A percentile compares a stretch with the other conserved stretches of the same genome.
phyloP scores from a whole-genome alignment of 2,329 filamentous ascomycete genomes.

The Aspergillaceae sp. region DNA sequence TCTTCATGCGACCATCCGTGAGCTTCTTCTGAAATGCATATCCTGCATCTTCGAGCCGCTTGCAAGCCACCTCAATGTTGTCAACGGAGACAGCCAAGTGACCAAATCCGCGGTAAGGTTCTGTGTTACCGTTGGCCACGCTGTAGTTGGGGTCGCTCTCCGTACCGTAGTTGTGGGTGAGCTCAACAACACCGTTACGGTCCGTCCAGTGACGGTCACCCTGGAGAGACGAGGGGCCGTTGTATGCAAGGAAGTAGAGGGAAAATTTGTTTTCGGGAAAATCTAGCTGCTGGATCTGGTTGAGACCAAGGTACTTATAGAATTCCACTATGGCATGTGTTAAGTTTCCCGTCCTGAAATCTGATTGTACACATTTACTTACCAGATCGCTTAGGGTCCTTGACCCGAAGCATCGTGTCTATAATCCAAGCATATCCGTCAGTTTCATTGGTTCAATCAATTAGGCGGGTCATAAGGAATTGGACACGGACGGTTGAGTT shows the following conservation, averaged over 20 bases:
- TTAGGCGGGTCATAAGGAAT: not conserved
- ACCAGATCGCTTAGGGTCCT: constrained; percentile 78
- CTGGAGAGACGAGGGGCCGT: constrained; percentile 65
- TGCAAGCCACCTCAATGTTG: constrained; percentile 80
- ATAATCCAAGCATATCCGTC: constrained; percentile 8
- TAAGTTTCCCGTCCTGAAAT: not conserved
- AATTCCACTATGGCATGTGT: constrained; percentile 59
- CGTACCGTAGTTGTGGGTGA: constrained; percentile 79
- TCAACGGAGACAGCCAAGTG: constrained; percentile 79
- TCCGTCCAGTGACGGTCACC: constrained; percentile 66
- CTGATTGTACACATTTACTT: constrained; percentile 15
- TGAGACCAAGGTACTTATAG: constrained; percentile 89
- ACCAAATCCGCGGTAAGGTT: constrained; percentile 74
- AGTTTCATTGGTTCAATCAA: constrained; percentile 3
- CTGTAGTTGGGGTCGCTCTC: constrained; percentile 75
- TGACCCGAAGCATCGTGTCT: constrained; percentile 73
- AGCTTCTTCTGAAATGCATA: constrained; percentile 95
- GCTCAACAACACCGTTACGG: constrained; percentile 81
- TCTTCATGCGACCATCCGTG: constrained; percentile 73
- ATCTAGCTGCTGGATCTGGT: constrained; percentile 66
- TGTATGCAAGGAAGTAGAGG: constrained; percentile 90
- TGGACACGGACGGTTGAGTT: constrained; percentile 51
- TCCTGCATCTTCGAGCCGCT: constrained; percentile 79
- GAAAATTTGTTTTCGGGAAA: constrained; percentile 88
- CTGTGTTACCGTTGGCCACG: constrained; percentile 81